These are phyloP conservation scores for Polyplosphaeria fusca DNA, from an alignment of 495 filamentous ascomycete genomes.

Conservation along the genomic window DNA sequence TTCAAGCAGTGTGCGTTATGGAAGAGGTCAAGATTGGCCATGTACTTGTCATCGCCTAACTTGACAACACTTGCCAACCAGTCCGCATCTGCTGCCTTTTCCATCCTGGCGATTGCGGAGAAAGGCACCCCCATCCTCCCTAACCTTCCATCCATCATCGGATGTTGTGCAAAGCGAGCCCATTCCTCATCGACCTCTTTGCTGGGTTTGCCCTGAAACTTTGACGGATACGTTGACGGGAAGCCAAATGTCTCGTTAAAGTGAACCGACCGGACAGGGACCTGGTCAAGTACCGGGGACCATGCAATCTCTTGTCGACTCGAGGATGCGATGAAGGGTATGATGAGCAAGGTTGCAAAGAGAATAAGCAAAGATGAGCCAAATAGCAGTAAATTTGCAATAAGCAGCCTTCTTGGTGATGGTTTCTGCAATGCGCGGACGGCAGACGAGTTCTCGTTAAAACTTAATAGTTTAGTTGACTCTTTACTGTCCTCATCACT, in stretches of 20 bases:
- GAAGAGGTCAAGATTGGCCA: not conserved
- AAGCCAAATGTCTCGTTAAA: conserved; percentile 1
- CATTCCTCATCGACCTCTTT: not conserved
- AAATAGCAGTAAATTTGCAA: not conserved
- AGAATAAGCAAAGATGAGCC: not conserved
- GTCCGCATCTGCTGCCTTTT: not conserved
- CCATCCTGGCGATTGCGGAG: not conserved
- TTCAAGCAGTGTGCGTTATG: not conserved
- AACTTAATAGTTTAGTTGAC: not conserved
- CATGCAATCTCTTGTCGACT: not conserved
- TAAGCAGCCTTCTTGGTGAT: not conserved
- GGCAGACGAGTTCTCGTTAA: not conserved
- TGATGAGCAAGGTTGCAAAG: not conserved
- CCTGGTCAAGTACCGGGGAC: not conserved
- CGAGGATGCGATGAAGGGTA: not conserved
- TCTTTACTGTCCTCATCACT: not conserved
- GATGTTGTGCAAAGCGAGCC: not conserved
- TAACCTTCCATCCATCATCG: not conserved
- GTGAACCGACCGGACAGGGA: not conserved
- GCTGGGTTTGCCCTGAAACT: not conserved
- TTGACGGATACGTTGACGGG: not conserved
- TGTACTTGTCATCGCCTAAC: conserved; percentile 1
- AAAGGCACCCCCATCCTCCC: not conserved
- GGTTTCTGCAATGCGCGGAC: not conserved
- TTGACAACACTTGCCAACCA: not conserved